Evolutionary conservation across 176 grass and related monocot genomes (phyloP).

Genomic region (Phragmites australis): DNA sequence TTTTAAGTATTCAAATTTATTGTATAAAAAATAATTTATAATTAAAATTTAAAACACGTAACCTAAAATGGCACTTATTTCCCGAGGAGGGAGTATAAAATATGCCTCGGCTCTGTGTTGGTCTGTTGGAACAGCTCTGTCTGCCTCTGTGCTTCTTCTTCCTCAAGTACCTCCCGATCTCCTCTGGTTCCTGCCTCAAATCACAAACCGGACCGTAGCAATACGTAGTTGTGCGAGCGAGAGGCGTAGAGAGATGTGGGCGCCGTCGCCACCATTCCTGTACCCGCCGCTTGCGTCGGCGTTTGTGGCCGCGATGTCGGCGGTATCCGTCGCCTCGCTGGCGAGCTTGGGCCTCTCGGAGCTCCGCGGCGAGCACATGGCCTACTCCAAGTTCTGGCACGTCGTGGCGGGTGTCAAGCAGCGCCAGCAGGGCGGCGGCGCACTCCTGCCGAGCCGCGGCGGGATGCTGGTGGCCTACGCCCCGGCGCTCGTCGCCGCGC

Average conservation of each 20-base stretch:
- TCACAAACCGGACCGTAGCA: no score
- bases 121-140: no score
- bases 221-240: no score
- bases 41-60: no score
- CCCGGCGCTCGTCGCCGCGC: conserved; percentile 52
- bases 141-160: no score
- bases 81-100: no score
- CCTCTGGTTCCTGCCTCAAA: no score
- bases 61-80: no score
- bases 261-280: conserved; percentile 42
- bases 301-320: conserved; percentile 35
- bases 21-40: no score
- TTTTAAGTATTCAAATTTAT: no score
- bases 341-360: conserved; percentile 49
- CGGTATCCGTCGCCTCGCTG: conserved; percentile 29
- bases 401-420: background rate
- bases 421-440: background rate
- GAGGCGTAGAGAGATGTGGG: background rate
- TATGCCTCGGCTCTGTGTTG: no score
- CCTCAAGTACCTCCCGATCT: no score
- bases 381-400: conserved; percentile 87
- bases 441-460: conserved; percentile 33
- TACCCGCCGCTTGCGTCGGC: conserved; percentile 58
- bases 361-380: conserved; percentile 48
- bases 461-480: conserved; percentile 73